Evolutionary conservation across 495 filamentous ascomycete genomes (phyloP).

Genomic region (Tetracladium marchalianum): DNA sequence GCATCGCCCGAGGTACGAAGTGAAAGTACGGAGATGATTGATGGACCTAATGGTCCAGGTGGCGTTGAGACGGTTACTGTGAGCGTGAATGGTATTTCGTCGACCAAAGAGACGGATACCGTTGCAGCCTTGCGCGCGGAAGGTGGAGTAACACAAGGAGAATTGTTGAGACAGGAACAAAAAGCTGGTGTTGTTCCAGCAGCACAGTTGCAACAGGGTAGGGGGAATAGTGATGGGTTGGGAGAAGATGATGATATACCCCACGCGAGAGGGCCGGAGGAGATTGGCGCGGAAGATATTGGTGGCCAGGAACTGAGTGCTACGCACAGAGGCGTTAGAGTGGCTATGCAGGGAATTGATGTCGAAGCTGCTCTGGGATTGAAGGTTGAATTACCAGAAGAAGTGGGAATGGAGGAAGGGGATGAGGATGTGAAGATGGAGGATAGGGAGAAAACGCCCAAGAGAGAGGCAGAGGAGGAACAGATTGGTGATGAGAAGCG

Average conservation of each 20-base stretch:
- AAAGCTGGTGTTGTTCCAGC: conserved; percentile 55
- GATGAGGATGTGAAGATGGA: conserved; percentile 10
- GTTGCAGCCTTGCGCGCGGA: conserved; percentile 22
- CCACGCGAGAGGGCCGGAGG: conserved; percentile 71
- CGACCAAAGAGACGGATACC: conserved; percentile 20
- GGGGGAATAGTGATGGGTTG: conserved; percentile 21
- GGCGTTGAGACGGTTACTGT: conserved; percentile 64
- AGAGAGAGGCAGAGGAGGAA: conserved; percentile 36
- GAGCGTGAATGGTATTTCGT: conserved; percentile 51
- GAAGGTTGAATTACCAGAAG: conserved; percentile 18
- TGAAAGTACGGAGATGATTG: conserved; percentile 59
- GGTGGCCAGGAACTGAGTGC: conserved; percentile 50
- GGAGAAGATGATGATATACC: conserved; percentile 54
- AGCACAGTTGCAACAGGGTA: conserved; percentile 26
- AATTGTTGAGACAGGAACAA: conserved; percentile 70
- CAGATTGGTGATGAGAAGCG: conserved; percentile 21
- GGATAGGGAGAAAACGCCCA: conserved; percentile 22
- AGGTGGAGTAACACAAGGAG: conserved; percentile 62
- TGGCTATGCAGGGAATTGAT: conserved; percentile 39
- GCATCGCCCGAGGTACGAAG: conserved; percentile 41
- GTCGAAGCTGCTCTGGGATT: conserved; percentile 44
- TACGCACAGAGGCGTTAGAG: conserved; percentile 17
- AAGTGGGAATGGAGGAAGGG: conserved; percentile 7
- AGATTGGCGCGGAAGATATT: conserved; percentile 78
- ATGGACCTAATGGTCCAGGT: conserved; percentile 61